phyloP scores from a whole-genome alignment of 164 flowering plant genomes.

The Chloranthus sessilifolius region DNA sequence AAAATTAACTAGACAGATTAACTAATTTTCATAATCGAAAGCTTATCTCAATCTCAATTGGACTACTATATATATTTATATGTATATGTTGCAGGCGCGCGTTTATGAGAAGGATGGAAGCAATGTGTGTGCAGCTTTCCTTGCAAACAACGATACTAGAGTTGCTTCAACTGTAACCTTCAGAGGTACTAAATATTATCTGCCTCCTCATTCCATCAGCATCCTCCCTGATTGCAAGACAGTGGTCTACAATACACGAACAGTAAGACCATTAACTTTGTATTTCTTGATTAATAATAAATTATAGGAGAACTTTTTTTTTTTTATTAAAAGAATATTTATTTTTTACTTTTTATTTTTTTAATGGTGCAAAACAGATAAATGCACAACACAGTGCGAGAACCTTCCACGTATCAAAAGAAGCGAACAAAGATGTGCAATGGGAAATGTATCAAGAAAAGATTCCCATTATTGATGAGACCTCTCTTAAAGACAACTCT shows the following conservation, averaged over 20 bases:
- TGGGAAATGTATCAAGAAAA: slow-evolving; percentile 49
- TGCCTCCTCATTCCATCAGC: slow-evolving; percentile 81
- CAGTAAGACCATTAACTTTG: no score
- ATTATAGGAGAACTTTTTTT: no score
- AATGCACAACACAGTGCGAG: slow-evolving; percentile 72
- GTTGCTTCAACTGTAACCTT: slow-evolving; percentile 31
- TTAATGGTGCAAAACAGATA: no score
- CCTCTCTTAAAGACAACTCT: neutral
- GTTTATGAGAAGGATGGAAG: slow-evolving; percentile 36
- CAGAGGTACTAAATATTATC: slow-evolving; percentile 40
- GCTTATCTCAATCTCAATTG: no score
- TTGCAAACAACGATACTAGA: slow-evolving; percentile 52
- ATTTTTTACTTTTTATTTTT: no score
- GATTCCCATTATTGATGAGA: slow-evolving; percentile 26
- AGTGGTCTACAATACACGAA: slow-evolving; percentile 69
- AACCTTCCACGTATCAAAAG: slow-evolving; percentile 24
- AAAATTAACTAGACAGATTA: no score
- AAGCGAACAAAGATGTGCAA: slow-evolving; percentile 24
- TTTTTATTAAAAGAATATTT: no score
- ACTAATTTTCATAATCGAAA: no score
- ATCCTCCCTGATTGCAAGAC: slow-evolving; percentile 96
- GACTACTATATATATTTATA: no score
- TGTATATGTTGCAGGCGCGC: slow-evolving; percentile 39
- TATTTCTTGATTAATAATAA: no score
- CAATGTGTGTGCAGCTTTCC: slow-evolving; percentile 69